Conservation (phyloP, 192 early-diverging fungal genomes). For the Coemansia sp. region DNA sequence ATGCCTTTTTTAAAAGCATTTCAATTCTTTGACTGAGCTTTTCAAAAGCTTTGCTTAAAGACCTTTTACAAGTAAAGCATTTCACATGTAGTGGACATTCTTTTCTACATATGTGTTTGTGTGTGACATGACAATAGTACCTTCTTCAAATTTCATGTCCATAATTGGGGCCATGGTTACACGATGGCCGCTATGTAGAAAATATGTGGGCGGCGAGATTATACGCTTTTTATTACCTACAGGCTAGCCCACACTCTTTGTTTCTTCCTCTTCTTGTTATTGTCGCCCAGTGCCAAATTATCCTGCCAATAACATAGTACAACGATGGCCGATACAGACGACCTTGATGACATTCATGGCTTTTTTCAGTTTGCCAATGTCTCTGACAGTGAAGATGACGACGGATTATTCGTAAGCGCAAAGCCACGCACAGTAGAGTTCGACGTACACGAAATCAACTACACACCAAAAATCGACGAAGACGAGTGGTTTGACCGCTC, state of each 20-base stretch:
- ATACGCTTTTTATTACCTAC: no score
- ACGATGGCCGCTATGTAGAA: no score
- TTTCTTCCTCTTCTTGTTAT: background rate
- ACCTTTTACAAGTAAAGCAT: no score
- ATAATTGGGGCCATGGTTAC: no score
- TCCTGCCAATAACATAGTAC: constrained; percentile 1
- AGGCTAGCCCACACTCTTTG: no score
- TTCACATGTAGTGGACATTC: no score
- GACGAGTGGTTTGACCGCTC: constrained; percentile 49
- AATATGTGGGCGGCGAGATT: no score
- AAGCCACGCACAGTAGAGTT: constrained; percentile 31
- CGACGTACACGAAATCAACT: constrained; percentile 38
- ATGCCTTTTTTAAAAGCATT: background rate
- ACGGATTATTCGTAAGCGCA: constrained; percentile 36
- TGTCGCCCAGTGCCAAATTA: background rate
- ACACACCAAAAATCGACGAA: constrained; percentile 37
- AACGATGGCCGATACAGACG: constrained; percentile 18
- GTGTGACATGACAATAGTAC: background rate
- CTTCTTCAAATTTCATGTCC: no score
- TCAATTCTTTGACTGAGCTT: background rate
- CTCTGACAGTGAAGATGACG: constrained; percentile 43
- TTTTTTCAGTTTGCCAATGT: constrained; percentile 55
- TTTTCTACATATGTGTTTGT: no score
- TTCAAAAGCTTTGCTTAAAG: background rate
- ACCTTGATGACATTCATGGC: constrained; percentile 44